These are phyloP conservation scores for Sequoiadendron giganteum DNA, from an alignment of 75 land plant species.

Conservation along the genomic window DNA sequence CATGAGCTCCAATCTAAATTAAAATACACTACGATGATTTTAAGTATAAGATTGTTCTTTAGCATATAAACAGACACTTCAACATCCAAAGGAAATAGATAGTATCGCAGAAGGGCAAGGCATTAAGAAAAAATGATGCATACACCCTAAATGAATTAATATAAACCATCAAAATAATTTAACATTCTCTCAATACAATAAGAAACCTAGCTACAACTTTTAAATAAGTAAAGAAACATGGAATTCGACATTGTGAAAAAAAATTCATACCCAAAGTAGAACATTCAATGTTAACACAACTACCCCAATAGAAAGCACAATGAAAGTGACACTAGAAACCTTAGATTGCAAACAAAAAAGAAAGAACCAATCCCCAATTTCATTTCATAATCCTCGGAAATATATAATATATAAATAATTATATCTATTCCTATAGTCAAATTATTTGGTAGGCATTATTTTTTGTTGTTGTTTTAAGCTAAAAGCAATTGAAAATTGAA, in stretches of 20 bases:
- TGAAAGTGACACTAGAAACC: constrained; percentile 45
- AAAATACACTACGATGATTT: constrained; percentile 68
- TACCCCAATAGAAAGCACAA: constrained; percentile 92
- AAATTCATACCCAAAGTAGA: constrained; percentile 58
- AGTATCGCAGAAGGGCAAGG: constrained; percentile 88
- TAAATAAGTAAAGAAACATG: not conserved
- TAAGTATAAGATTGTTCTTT: constrained; percentile 58
- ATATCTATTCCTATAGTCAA: too few relatives aligned
- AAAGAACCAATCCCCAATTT: not conserved
- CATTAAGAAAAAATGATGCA: constrained; percentile 91
- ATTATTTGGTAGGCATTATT: too few relatives aligned
- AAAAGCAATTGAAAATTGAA: too few relatives aligned
- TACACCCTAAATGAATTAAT: not conserved
- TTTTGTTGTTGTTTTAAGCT: too few relatives aligned
- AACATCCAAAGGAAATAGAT: constrained; percentile 86
- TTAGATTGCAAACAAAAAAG: constrained; percentile 58
- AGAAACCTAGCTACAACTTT: not conserved
- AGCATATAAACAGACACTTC: constrained; percentile 84
- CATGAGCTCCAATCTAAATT: constrained; percentile 95
- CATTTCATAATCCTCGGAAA: not conserved
- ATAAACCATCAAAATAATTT: not conserved
- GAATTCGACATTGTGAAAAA: not conserved
- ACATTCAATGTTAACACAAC: constrained; percentile 84
- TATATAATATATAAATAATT: too few relatives aligned
- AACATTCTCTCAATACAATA: not conserved